Evolutionary conservation across 2,329 filamentous ascomycete species (phyloP).

Genomic region (Ploettnerulaceae sp.): DNA sequence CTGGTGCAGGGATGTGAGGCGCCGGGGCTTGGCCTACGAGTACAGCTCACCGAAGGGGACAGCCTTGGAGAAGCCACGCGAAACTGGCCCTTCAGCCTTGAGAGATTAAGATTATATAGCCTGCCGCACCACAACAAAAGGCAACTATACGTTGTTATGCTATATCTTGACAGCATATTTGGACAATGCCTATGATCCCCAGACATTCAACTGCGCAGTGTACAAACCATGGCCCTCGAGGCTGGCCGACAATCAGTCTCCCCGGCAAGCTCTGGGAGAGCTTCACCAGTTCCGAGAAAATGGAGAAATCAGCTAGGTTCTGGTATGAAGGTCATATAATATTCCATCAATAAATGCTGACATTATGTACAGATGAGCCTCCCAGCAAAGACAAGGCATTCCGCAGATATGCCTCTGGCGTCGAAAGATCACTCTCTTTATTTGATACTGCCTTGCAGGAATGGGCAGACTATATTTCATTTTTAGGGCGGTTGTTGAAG

Average conservation of each 20-base stretch:
- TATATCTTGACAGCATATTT: neutral
- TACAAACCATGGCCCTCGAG: constrained; percentile 57
- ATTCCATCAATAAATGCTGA: neutral
- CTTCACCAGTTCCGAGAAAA: constrained; percentile 69
- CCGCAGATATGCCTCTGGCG: constrained; percentile 81
- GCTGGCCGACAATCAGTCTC: constrained; percentile 58
- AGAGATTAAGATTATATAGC: neutral
- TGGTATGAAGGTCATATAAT: constrained; percentile 47
- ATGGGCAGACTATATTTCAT: constrained; percentile 99
- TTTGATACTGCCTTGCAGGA: constrained; percentile 94
- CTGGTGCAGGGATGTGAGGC: neutral
- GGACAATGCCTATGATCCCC: constrained; percentile 25
- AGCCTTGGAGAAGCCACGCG: constrained; percentile 10
- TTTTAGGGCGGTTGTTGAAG: constrained; percentile 85
- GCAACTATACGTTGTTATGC: neutral
- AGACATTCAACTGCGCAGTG: constrained; percentile 1
- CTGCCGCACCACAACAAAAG: neutral
- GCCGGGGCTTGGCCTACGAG: neutral
- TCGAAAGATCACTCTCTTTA: constrained; percentile 80
- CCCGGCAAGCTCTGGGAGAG: constrained; percentile 78
- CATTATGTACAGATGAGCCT: constrained; percentile 44
- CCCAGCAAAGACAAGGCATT: constrained; percentile 62
- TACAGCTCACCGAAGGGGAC: neutral
- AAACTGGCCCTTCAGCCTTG: constrained; percentile 10
- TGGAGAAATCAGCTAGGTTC: constrained; percentile 73